A percentile compares a stretch with the other conserved stretches of the same genome.
Evolutionary conservation across 2,329 filamentous ascomycete species (phyloP).

Genomic region (Periconia macrospinosa): DNA sequence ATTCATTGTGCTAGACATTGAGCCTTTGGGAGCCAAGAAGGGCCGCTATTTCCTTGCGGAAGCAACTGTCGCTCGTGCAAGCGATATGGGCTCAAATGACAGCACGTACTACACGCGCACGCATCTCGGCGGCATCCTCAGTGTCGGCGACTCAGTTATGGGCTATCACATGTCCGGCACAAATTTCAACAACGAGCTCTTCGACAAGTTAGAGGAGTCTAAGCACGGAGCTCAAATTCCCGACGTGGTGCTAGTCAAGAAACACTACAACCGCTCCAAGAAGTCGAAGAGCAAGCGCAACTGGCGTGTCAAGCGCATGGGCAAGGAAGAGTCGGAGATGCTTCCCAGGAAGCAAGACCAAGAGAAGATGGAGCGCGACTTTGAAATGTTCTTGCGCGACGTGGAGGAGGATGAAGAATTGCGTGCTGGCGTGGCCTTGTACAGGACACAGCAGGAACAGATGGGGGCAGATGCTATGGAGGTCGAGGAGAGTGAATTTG

Average conservation of each 20-base stretch:
- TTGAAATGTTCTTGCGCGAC: slow-evolving; percentile 95
- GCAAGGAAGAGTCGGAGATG: slow-evolving; percentile 83
- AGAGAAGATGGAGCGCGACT: slow-evolving; percentile 86
- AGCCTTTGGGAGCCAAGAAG: slow-evolving; percentile 71
- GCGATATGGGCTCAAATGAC: slow-evolving; percentile 84
- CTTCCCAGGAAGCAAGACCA: slow-evolving; percentile 85
- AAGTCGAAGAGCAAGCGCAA: slow-evolving; percentile 65
- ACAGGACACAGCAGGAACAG: slow-evolving; percentile 66
- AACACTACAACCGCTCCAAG: slow-evolving; percentile 88
- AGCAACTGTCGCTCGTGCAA: slow-evolving; percentile 81
- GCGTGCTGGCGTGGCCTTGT: slow-evolving; percentile 79
- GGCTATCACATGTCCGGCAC: slow-evolving; percentile 89
- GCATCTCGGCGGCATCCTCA: slow-evolving; percentile 82
- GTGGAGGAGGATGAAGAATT: slow-evolving; percentile 95
- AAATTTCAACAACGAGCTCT: slow-evolving; percentile 89
- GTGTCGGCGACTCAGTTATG: slow-evolving; percentile 88
- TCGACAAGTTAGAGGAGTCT: slow-evolving; percentile 80
- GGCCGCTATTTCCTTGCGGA: slow-evolving; percentile 86
- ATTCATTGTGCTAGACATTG: slow-evolving; percentile 94
- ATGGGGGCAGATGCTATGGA: slow-evolving; percentile 68
- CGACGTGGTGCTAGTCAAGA: slow-evolving; percentile 95
- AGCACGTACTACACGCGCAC: slow-evolving; percentile 87
- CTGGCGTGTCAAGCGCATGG: slow-evolving; percentile 96
- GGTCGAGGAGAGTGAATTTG: slow-evolving; percentile 60
- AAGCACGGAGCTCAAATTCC: slow-evolving; percentile 79